Base-by-base conservation (phyloP, 2,329 filamentous ascomycete genomes). In the Talaromyces verruculosus region DNA sequence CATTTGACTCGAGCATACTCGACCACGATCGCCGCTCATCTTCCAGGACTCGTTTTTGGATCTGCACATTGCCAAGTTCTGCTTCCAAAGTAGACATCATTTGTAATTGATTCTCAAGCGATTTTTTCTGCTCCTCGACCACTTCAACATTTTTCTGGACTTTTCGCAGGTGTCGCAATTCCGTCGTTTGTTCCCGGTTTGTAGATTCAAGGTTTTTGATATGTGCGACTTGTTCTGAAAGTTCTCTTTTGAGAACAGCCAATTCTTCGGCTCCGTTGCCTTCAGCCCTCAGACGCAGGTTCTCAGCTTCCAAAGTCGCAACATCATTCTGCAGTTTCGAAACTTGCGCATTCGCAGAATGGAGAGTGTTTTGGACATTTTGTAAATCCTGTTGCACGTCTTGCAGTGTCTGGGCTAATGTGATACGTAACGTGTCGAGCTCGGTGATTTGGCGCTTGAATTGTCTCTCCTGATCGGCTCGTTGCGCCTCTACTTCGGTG, bases 91-190 rank as follows among this genome's bases (percentile, higher is more conserved):
- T 84, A 65, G 91, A 88, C 77, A 94, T 89, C 43, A 90, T 83
- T 67, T 92, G 88, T 1, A 99, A 77, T 73, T 88, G 92, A 37
- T 89, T 88, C 76, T 95, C 90, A 25, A 99, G 80, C 0, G 88
- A 87, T 68, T 91, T 85, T 82, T 98, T 98, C 81, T 99, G 93
- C 76, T 99, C 95, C 75, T 99, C 93, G 0, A 98, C 91, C 1
- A 99, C 87, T 73, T 97, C 92, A 1, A 97, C 89, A n/a, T 91
- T 92, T 78, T 91, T 94, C 76, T 93, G 89, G 3, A 90, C 81
- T 70, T 93, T 91, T 15, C 93, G 89, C 43, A 96, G 84, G 70
- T 93, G 90, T 71, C 91, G 92, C 41, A 99, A 80, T 75, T 99
- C 94, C 0, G 84, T 79, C 15, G 87, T 82, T 73, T 97, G 91